These are phyloP conservation scores for Thalassiosira sp. DNA, from an alignment of 352 stramenopile genomes.

Conservation along the genomic window DNA sequence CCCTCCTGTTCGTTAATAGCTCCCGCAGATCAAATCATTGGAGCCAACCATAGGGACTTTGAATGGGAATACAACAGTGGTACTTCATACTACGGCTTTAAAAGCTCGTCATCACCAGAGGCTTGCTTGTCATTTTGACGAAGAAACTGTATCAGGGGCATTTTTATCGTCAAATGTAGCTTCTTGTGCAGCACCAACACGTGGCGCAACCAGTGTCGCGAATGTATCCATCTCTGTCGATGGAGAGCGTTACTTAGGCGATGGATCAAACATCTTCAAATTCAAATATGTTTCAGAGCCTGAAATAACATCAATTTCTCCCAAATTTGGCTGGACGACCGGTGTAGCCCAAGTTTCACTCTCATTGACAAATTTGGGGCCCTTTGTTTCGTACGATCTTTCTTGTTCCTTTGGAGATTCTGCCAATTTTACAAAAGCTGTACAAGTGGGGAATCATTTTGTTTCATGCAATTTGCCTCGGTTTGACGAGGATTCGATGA, in stretches of 20 bases:
- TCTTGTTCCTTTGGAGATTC: conserved; percentile 50
- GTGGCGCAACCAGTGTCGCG: conserved; percentile 7
- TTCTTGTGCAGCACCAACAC: conserved; percentile 48
- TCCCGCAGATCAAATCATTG: conserved; percentile 51
- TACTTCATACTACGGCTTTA: conserved; percentile 45
- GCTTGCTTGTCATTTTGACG: conserved; percentile 52
- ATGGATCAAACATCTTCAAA: conserved; percentile 20
- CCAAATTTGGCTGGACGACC: conserved; percentile 51
- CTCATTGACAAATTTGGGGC: conserved; percentile 38
- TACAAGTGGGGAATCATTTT: conserved; percentile 3
- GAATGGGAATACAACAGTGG: conserved; percentile 30
- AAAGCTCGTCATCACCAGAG: conserved; percentile 5
- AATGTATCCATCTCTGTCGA: conserved; percentile 56
- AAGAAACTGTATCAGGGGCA: conserved; percentile 38
- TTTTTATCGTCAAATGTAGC: conserved; percentile 54
- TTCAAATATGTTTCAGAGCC: conserved; percentile 49
- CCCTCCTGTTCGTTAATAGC: too few relatives aligned
- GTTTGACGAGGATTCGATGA: conserved; percentile 26
- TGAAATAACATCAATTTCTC: conserved; percentile 35
- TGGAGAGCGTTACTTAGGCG: conserved; percentile 40
- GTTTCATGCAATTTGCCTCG: conserved; percentile 26
- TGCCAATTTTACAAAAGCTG: conserved; percentile 26
- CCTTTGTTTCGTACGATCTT: conserved; percentile 35
- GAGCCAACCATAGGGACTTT: conserved; percentile 37
- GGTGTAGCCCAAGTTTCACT: conserved; percentile 30